Evolutionary conservation across 805 yeast genomes (phyloP), one percentile per base, ranked within the genome.

Genomic region (Lachancea lanzarotensis): DNA sequence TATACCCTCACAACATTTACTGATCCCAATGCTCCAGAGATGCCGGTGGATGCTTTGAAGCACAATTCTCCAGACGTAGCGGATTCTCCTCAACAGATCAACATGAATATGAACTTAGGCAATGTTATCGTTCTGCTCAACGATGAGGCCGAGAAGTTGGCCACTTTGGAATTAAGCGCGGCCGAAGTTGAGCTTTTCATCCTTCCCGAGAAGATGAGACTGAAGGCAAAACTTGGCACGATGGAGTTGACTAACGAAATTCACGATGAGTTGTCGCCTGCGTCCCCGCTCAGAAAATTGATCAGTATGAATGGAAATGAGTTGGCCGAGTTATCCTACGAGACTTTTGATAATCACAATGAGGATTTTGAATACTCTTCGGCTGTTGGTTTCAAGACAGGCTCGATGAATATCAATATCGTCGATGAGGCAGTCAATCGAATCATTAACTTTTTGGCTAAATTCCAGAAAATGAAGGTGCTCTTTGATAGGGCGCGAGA

Each of bases 401-500:
- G 95, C 0, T 79, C 96, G 0, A 68, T 87, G 52, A 78, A 76
- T 46, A 65, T 93, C 4, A 84, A 81, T 59, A 85, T 90, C 58
- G 81, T 88, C 16, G 96, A 91, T 54, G 84, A 80, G 47, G 84
- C 97, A 0, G 73, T 89, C 46, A 73, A 80, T 29, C 75, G 81
- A 51, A 74, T 95, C 10, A 56, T 83, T 26, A 70, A 74, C 10
- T 91, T 79, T 55, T 67, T 88, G 54, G 78, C 78, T 51, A 84
- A 83, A 53, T 85, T 95, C 56, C 82, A 79, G 47, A 76, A 76
- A 53, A 87, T 91, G 95, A 93, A 93, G 63, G 78, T 76, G 3
- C 72, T 90, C n/a, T 95, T 85, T 62, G 98, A 93, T 56, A 70
- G 76, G 17, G 95, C 98, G 0, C 75, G 98, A 46, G 87, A 83